Evolutionary conservation across 2,329 filamentous ascomycete species (phyloP), one percentile per base, ranked within the genome.

Genomic region (Lachnellula occidentalis): DNA sequence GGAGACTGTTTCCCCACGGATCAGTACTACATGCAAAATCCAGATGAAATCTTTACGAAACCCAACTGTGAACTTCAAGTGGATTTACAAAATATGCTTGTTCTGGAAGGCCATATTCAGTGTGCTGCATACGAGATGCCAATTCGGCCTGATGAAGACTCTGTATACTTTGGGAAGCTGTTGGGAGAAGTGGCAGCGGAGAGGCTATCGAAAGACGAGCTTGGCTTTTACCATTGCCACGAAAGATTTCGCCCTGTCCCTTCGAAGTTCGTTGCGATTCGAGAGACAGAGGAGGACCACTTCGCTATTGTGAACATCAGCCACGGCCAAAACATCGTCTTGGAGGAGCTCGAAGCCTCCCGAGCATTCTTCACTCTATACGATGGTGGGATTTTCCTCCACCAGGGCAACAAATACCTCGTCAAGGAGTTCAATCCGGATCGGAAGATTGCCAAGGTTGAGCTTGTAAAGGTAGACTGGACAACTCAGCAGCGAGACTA

Each of bases 71-170:
- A 90, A 69, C 76, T 97, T 2, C 91, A 94, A 66, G 88, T 97
- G 4, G 94, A 99, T 67, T 75, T 99, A n/a, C 79, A 86, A 45
- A 97, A 96, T 62, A 84, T 96, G 75, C 81, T 97, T 4, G 87
- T 96, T 5, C 77, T 94, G 0, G 94, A 97, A 74, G 92, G 92
- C 0, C 94, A 99, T 66, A 78, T 99, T 6, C 94, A 99, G 70
- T 99, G 94, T 66, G 94, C 94, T 0, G 94, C 94, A 2, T 88
- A 89, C 65, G 94, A 99, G 68, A 92, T 96, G 86, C 92, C 94
- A 0, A 89, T 99, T 55, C 81, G 82, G n/a, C 82, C 90, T 0
- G 79, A 80, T 22, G 81, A 88, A 59, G 94, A 99, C 68, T 74
- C 74, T 2, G 68, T 75, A 19, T 99, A 95, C 69, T 96, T 99